These are phyloP conservation scores for Penicillium palitans DNA, from an alignment of 2,329 filamentous ascomycete species.

Conservation along the genomic window DNA sequence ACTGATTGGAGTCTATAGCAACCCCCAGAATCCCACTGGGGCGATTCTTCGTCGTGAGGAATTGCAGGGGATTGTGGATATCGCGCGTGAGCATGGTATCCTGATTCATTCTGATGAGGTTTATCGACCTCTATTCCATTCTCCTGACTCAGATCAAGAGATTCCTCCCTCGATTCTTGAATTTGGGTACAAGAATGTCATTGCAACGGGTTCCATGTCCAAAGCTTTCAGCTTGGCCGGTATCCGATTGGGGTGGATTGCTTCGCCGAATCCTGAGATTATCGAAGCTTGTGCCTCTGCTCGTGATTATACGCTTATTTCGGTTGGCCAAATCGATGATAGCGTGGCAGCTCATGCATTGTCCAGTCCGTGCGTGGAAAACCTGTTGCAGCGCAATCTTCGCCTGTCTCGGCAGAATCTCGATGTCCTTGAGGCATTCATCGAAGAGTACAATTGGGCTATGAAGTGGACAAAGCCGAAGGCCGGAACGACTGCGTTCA, in stretches of 20 bases:
- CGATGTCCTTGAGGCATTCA: conserved; percentile 60
- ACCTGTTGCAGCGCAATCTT: conserved; percentile 60
- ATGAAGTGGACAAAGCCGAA: conserved; percentile 68
- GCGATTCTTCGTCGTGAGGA: conserved; percentile 62
- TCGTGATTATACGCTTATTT: conserved; percentile 77
- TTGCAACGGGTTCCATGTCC: conserved; percentile 75
- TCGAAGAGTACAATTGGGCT: conserved; percentile 58
- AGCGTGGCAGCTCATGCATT: conserved; percentile 70
- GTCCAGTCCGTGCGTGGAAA: conserved; percentile 57
- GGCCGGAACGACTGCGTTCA: conserved; percentile 74
- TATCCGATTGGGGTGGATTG: conserved; percentile 75
- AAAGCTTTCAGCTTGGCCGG: conserved; percentile 79
- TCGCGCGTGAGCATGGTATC: conserved; percentile 63
- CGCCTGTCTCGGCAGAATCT: conserved; percentile 65
- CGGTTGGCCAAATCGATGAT: conserved; percentile 74
- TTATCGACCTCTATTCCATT: conserved; percentile 76
- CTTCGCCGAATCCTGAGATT: conserved; percentile 59
- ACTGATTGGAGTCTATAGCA: conserved; percentile 39
- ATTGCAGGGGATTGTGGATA: conserved; percentile 60
- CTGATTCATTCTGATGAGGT: conserved; percentile 76
- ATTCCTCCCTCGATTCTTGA: conserved; percentile 67
- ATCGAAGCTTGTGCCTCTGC: conserved; percentile 62
- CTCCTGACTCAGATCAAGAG: conserved; percentile 49
- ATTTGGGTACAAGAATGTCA: conserved; percentile 64
- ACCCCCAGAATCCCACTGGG: conserved; percentile 81